These are phyloP conservation scores for Phytophthora cactorum DNA, from an alignment of 352 stramenopile species.

Conservation along the genomic window DNA sequence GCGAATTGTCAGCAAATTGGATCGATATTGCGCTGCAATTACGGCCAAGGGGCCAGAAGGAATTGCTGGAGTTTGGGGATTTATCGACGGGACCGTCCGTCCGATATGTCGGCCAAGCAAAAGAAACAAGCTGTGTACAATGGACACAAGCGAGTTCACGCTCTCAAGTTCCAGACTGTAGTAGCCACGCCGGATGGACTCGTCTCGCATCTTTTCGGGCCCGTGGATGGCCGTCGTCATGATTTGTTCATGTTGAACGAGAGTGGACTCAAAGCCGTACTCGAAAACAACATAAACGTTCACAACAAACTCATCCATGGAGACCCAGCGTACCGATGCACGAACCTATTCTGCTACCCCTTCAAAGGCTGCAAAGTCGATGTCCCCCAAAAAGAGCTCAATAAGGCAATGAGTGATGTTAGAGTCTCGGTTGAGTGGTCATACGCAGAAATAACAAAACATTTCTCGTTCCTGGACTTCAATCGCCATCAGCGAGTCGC, in stretches of 20 bases:
- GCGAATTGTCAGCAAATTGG: slow-evolving; percentile 8
- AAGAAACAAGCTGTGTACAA: slow-evolving; percentile 12
- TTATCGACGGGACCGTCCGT: slow-evolving; percentile 19
- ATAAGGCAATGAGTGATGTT: not conserved
- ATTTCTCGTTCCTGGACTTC: not conserved
- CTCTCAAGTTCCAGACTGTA: slow-evolving; percentile 12
- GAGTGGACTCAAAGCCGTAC: not conserved
- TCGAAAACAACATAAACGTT: not conserved
- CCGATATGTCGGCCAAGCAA: slow-evolving; percentile 19
- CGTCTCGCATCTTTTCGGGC: slow-evolving; percentile 5
- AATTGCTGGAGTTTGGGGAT: slow-evolving; percentile 6
- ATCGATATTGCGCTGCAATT: slow-evolving; percentile 13
- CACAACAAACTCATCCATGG: not conserved
- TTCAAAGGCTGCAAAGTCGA: not conserved
- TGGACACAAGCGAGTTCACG: slow-evolving; percentile 13
- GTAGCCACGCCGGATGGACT: not conserved
- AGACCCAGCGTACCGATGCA: not conserved
- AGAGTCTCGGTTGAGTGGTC: not conserved
- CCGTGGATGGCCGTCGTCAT: slow-evolving; percentile 5
- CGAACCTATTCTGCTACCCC: not conserved
- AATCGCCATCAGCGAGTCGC: not conserved
- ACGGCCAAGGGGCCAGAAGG: not conserved
- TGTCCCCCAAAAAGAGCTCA: not conserved
- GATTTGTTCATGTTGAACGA: slow-evolving; percentile 10
- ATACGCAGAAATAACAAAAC: not conserved